Conservation (phyloP, 306 rosid genomes). For the Begonia masoniana region DNA sequence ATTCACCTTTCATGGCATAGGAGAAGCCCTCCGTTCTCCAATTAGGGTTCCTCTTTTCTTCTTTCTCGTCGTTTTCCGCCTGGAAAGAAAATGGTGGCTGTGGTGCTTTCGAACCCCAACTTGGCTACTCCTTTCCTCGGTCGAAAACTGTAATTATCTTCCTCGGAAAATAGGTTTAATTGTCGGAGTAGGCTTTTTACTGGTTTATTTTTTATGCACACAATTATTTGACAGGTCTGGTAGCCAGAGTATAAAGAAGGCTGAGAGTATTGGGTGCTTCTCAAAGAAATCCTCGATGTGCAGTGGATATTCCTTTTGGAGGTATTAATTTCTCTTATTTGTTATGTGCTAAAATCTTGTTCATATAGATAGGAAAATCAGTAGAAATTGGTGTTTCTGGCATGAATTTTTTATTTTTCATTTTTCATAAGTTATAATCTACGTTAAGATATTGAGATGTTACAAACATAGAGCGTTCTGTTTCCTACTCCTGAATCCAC, state of each 20-base stretch:
- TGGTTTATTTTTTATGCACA: neutral
- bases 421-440: too few relatives aligned
- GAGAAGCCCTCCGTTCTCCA: conserved; percentile 12
- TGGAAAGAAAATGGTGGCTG: conserved; percentile 31
- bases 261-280: neutral
- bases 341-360: too few relatives aligned
- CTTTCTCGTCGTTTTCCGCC: neutral
- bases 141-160: conserved; percentile 31
- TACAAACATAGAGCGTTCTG: too few relatives aligned
- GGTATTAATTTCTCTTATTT: conserved; percentile 25
- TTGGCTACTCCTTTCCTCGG: conserved; percentile 39
- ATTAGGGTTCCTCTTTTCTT: conserved; percentile 23
- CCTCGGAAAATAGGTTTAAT: neutral
- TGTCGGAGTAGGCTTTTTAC: neutral
- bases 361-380: too few relatives aligned
- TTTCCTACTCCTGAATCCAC: too few relatives aligned
- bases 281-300: conserved; percentile 32
- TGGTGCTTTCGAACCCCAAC: conserved; percentile 37
- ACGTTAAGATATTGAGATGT: too few relatives aligned
- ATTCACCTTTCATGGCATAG: conserved; percentile 12
- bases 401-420: too few relatives aligned
- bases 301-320: conserved; percentile 62
- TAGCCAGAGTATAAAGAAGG: conserved; percentile 21
- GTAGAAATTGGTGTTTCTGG: too few relatives aligned
- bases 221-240: conserved; percentile 20